Conservation (phyloP, 1,284 basidiomycete genomes). For the Sporisorium exsertum region DNA sequence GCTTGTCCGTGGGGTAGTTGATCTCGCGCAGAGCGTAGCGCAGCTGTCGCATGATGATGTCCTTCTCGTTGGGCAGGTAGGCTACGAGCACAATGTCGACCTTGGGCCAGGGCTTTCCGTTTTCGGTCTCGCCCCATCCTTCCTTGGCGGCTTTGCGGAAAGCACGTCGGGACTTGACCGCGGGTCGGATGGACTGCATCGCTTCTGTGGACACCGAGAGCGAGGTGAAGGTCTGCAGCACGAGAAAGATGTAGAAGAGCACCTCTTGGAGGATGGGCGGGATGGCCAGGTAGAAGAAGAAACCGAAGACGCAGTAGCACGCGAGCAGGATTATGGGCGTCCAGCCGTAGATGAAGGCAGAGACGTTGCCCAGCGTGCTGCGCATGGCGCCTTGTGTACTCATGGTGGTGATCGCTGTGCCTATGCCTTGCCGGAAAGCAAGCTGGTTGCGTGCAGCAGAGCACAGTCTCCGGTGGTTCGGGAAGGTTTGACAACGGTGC, state of each 20-base stretch:
- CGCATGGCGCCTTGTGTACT: constrained; percentile 17
- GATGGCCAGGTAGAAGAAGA: constrained; percentile 60
- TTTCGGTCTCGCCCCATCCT: constrained; percentile 48
- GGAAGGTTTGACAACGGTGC: too few relatives aligned
- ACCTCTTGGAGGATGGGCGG: constrained; percentile 51
- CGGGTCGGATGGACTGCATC: constrained; percentile 55
- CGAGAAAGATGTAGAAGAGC: constrained; percentile 54
- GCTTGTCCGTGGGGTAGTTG: constrained; percentile 55
- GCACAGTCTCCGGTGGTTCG: neutral
- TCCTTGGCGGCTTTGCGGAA: constrained; percentile 51
- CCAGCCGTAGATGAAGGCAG: constrained; percentile 54
- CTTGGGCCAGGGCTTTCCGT: constrained; percentile 51
- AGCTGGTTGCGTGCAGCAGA: neutral
- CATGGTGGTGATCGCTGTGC: constrained; percentile 9
- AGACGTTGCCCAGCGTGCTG: constrained; percentile 27
- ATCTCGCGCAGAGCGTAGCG: constrained; percentile 59
- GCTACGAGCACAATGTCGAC: constrained; percentile 63
- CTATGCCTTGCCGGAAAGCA: neutral
- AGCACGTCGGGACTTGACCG: constrained; percentile 50
- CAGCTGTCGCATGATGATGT: constrained; percentile 62
- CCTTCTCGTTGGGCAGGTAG: constrained; percentile 63
- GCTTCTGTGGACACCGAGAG: constrained; percentile 58
- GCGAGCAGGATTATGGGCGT: constrained; percentile 52
- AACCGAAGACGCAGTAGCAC: constrained; percentile 36
- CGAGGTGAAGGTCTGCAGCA: constrained; percentile 54